Percentiles rank a stretch among this genome's conserved stretches.
Conservation (phyloP, 148 eudicot genomes). For the Camellia sinensis region DNA sequence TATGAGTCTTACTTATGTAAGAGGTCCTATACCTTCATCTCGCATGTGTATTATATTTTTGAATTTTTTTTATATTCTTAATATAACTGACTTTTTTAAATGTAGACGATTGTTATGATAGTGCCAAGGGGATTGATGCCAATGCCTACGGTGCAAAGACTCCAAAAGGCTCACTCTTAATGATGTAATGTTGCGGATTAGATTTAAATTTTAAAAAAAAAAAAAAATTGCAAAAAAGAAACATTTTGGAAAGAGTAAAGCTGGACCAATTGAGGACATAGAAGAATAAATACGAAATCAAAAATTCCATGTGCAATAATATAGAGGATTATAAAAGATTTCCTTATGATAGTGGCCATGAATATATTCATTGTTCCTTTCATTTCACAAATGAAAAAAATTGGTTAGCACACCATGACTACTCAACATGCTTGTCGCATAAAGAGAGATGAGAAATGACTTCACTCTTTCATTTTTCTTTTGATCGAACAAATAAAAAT, state of each 20-base stretch:
- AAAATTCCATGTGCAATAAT: not conserved
- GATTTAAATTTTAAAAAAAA: no score
- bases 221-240: no score
- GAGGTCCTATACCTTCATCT: no score
- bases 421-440: slow-evolving; percentile 40
- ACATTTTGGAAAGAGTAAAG: no score
- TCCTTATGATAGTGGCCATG: not conserved
- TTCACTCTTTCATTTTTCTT: slow-evolving; percentile 22
- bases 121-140: not conserved
- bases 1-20: no score
- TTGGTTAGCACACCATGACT: slow-evolving; percentile 14
- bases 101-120: no score
- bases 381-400: slow-evolving; percentile 20
- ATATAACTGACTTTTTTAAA: no score
- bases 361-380: slow-evolving; percentile 26
- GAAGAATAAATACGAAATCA: not conserved
- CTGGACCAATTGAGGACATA: not conserved
- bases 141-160: not conserved
- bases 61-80: no score
- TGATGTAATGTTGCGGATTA: not conserved
- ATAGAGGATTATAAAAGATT: not conserved
- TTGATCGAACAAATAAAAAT: not conserved
- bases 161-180: not conserved
- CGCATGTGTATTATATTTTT: no score
- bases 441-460: slow-evolving; percentile 46